Percentiles rank a stretch among this genome's conserved stretches.
Conservation (phyloP, 257 asterid genomes). For the Solanum sitiens region DNA sequence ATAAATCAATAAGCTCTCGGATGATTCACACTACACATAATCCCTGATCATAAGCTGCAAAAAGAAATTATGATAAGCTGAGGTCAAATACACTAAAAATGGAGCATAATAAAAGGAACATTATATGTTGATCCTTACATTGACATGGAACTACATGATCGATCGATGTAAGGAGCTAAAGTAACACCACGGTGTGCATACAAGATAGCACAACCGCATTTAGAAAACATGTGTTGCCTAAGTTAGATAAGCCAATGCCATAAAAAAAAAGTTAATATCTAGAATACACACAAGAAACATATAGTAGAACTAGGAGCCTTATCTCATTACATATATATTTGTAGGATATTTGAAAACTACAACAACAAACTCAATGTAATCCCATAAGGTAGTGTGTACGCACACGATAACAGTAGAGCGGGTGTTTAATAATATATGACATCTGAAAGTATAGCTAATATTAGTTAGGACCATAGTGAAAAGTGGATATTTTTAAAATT, state of each 20-base stretch:
- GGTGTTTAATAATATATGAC: too few species aligned
- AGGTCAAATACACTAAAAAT: neutral
- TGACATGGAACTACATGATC: conserved; percentile 14
- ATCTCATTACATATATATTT: too few species aligned
- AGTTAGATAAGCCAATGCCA: conserved; percentile 1
- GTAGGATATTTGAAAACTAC: too few species aligned
- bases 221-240: conserved; percentile 90
- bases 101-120: neutral
- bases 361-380: too few species aligned
- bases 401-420: too few species aligned
- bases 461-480: too few species aligned
- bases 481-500: too few species aligned
- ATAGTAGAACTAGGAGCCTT: too few species aligned
- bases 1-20: conserved; percentile 24
- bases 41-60: conserved; percentile 25
- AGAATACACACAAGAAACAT: too few species aligned
- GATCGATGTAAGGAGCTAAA: conserved; percentile 29
- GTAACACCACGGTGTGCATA: conserved; percentile 61
- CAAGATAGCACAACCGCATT: conserved; percentile 76
- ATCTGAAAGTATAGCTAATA: too few species aligned
- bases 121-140: conserved; percentile 20
- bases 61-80: conserved; percentile 15
- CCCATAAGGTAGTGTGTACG: too few species aligned
- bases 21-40: conserved; percentile 48
- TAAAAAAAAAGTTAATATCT: too few species aligned